Base-by-base conservation (phyloP, 257 asterid species). In the Ophiorrhiza pumila region DNA sequence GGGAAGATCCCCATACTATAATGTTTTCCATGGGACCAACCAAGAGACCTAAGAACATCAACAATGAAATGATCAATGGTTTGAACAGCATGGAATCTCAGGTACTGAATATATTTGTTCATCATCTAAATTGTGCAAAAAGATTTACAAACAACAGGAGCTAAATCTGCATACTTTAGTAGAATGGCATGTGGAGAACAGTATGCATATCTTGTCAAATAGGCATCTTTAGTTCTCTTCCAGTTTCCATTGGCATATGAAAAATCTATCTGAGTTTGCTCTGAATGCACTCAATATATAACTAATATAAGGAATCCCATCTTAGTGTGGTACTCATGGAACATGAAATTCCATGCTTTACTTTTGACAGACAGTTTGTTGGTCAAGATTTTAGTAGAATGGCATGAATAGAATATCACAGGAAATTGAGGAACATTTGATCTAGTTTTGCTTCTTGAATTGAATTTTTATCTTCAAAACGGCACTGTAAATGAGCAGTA, bases 1-100 rank as follows among this genome's bases (percentile, higher is more conserved):
- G 97, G 97, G 95, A 85, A 31, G 83, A 85, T 27, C 57, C 76
- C 27, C 77, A 70, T 41, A 73, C 88, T n/a, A 70, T 83, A 41
- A 79, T 82, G 84, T 86, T 88, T 73, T 86, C 97, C 12, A 82
- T 81, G 34, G 82, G 88, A 25, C 79, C 87, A 4, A 47, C 78
- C 63, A 82, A 74, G 43, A 83, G 82, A 68, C 34, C 84, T 73
- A 87, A 87, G 75, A 81, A 68, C 65, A 66, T 57, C 27, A 56
- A 59, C 46, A 27, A 65, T 53, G 83, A 79, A 50, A 50, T 69
- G 13, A 77, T 63, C 69, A 71, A 72, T 77, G 76, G 76, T 53
- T 71, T 80, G 4, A 83, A 74, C 73, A 62, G 43, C 66, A 84
- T 82, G 74, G 96, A 88, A 66, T 74, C 89, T 74, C 96, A 88